Conservation (phyloP, 495 filamentous ascomycete genomes). For the Amniculicola lignicola region DNA sequence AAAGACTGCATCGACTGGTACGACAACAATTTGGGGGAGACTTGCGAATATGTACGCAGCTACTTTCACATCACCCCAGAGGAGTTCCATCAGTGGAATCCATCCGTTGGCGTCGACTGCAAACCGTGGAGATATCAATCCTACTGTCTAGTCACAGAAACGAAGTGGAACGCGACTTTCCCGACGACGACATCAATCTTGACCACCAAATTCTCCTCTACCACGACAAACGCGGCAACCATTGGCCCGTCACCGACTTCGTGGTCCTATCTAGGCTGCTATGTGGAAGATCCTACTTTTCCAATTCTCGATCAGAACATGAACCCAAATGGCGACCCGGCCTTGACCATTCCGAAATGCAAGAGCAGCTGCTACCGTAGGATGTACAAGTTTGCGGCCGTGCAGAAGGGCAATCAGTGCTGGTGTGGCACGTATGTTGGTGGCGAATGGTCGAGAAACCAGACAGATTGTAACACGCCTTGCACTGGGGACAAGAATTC, state of each 20-base stretch:
- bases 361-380: constrained; percentile 8
- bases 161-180: background rate
- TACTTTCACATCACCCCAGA: constrained; percentile 5
- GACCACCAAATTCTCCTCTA: background rate
- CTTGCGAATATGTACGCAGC: constrained; percentile 6
- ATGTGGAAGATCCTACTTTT: background rate
- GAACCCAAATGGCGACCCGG: background rate
- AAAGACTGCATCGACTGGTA: constrained; percentile 14
- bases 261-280: constrained; percentile 6
- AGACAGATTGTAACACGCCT: constrained; percentile 34
- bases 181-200: background rate
- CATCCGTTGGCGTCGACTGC: constrained; percentile 12
- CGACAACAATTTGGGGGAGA: background rate
- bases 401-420: constrained; percentile 36
- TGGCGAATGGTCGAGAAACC: constrained; percentile 26
- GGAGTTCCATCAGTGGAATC: constrained; percentile 16
- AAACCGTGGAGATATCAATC: constrained; percentile 13
- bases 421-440: constrained; percentile 36
- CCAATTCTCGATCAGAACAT: constrained; percentile 9
- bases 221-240: background rate
- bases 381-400: constrained; percentile 16
- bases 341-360: constrained; percentile 16
- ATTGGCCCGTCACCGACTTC: constrained; percentile 6
- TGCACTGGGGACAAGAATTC: constrained; percentile 30
- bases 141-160: constrained; percentile 14